Percentiles rank a stretch among this genome's conserved stretches.
These are phyloP conservation scores for Nectriaceae sp. DNA, from an alignment of 2,329 filamentous ascomycete species.

Conservation along the genomic window DNA sequence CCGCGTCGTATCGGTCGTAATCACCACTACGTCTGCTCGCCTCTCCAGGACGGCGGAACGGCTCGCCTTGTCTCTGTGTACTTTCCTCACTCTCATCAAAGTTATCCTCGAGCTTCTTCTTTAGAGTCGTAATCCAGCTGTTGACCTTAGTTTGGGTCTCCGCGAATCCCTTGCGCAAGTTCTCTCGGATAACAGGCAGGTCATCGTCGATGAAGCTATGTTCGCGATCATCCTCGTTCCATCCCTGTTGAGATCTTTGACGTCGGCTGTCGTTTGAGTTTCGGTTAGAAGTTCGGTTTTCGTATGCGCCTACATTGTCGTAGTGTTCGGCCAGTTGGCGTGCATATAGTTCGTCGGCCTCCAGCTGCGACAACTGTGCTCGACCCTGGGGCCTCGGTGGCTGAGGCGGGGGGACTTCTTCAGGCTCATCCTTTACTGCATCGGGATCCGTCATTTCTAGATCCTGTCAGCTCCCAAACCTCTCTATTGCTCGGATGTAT, in stretches of 20 bases:
- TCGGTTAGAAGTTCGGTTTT: slow-evolving; percentile 54
- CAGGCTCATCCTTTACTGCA: slow-evolving; percentile 55
- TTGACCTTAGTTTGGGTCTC: slow-evolving; percentile 95
- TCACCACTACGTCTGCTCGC: slow-evolving; percentile 75
- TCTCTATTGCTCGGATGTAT: not conserved
- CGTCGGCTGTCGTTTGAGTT: slow-evolving; percentile 22
- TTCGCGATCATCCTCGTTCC: slow-evolving; percentile 64
- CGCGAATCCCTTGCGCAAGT: slow-evolving; percentile 89
- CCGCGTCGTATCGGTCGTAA: slow-evolving; percentile 90
- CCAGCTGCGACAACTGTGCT: slow-evolving; percentile 74
- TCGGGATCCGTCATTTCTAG: slow-evolving; percentile 79
- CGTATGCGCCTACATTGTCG: slow-evolving; percentile 63
- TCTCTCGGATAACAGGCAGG: slow-evolving; percentile 88
- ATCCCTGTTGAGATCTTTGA: slow-evolving; percentile 42
- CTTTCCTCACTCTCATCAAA: slow-evolving; percentile 68
- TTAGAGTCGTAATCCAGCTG: slow-evolving; percentile 86
- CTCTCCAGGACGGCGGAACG: slow-evolving; percentile 58
- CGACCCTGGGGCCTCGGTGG: slow-evolving; percentile 73
- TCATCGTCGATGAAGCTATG: slow-evolving; percentile 96
- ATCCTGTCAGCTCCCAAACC: slow-evolving; percentile 10
- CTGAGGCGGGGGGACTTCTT: slow-evolving; percentile 67
- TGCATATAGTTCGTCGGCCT: slow-evolving; percentile 88
- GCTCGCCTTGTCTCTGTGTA: slow-evolving; percentile 31
- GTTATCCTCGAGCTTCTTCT: slow-evolving; percentile 91
- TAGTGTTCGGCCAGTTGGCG: slow-evolving; percentile 93